phyloP scores from a whole-genome alignment of 2,329 filamentous ascomycete species.

The Dothideomycetidae sp. region DNA sequence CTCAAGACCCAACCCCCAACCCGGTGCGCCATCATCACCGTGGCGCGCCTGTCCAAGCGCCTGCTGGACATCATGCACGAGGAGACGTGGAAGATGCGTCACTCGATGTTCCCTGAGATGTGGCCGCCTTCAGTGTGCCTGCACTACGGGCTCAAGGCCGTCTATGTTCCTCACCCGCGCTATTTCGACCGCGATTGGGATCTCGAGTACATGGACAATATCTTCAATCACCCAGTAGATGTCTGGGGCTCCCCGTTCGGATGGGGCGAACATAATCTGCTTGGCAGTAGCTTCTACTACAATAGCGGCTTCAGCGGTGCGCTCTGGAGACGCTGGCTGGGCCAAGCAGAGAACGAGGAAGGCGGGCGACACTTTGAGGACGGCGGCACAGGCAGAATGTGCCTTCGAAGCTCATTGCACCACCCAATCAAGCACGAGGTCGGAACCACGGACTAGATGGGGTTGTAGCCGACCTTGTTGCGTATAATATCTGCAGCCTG shows the following conservation, averaged over 20 bases:
- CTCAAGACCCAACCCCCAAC: slow-evolving; percentile 46
- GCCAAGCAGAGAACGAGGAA: slow-evolving; percentile 31
- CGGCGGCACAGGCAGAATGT: slow-evolving; percentile 31
- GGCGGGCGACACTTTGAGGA: slow-evolving; percentile 23
- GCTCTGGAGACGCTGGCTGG: slow-evolving; percentile 37
- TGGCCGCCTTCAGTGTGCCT: slow-evolving; percentile 58
- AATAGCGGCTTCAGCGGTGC: slow-evolving; percentile 34
- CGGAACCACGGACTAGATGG: slow-evolving; percentile 19
- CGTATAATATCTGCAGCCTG: too few species aligned
- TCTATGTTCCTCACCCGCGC: slow-evolving; percentile 64
- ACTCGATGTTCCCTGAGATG: slow-evolving; percentile 66
- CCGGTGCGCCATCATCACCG: slow-evolving; percentile 64
- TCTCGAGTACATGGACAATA: slow-evolving; percentile 30
- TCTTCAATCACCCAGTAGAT: slow-evolving; percentile 35
- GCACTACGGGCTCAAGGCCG: slow-evolving; percentile 64
- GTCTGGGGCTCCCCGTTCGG: slow-evolving; percentile 34
- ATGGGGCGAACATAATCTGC: slow-evolving; percentile 38
- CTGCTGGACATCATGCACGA: slow-evolving; percentile 64
- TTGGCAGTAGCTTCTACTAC: slow-evolving; percentile 38
- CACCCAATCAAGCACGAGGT: slow-evolving; percentile 37
- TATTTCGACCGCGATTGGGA: slow-evolving; percentile 66
- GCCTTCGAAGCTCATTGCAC: slow-evolving; percentile 30
- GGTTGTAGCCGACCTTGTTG: too few species aligned
- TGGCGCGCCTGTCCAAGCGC: slow-evolving; percentile 56
- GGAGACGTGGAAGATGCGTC: slow-evolving; percentile 58